Evolutionary conservation across 1,284 basidiomycete genomes (phyloP), one percentile per base, ranked within the genome.

Genomic region (Sporisorium scitamineum): DNA sequence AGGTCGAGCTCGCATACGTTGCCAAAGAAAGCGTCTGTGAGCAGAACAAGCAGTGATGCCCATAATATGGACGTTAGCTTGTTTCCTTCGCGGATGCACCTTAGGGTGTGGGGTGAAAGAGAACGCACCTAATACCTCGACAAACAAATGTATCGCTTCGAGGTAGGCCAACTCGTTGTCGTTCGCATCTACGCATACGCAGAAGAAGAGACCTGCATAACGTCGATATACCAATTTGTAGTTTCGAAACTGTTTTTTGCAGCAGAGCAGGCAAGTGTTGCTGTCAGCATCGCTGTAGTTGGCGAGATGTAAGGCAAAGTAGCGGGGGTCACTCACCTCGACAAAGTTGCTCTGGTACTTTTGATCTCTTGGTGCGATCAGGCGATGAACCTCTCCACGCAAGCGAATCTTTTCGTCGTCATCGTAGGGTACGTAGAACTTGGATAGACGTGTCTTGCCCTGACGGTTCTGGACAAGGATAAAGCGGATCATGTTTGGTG

Each of bases 271-370:
- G 13, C 10, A 8, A 20, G 18, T 20, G 18, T 14, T 14, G 34
- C 13, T 47, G 45, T 47, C 5, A 42, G 41, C 22, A 34, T 34
- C 10, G 34, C 34, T 42, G n/a, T 18, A 6, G n/a, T 13, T 10
- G 20, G 26, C 5, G 34, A 29, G 20, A 18, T 52, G 31, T 31
- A 37, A 20, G 24, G 50, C 41, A 22, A 29, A 18, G 54, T 22
- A n/a, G 11, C 14, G 26, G n/a, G 48, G 27, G 16, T 11, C 7
- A 79, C 90, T 61, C 76, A 96, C 95, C 90, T 99, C 96, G 54
- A 98, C 95, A 85, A 99, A 99, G 87, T 99, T 99, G 64, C 94
- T 96, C 86, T 99, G 97, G 79, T 97, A 96, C 86, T 97, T 97
- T 88, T 97, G 95, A 86, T 99, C 96, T 73, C 96, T 87, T n/a